Conservation (phyloP, 2,329 filamentous ascomycete genomes). For the Paraconiothyrium brasiliense region DNA sequence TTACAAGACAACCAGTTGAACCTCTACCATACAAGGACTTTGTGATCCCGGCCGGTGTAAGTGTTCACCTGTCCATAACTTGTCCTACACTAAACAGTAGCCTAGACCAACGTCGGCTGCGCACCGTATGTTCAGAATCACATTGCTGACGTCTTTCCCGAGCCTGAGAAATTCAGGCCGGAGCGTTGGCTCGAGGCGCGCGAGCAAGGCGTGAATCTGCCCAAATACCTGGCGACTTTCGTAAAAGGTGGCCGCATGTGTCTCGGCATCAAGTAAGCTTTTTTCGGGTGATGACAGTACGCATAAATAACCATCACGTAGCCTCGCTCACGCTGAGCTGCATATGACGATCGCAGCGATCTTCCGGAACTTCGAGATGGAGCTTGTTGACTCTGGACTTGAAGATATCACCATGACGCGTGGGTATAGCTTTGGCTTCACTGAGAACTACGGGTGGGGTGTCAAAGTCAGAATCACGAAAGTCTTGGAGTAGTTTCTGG, state of each 20-base stretch:
- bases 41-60: constrained; percentile 29
- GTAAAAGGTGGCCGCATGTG: constrained; percentile 51
- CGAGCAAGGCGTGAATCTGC: constrained; percentile 27
- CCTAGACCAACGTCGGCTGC: constrained; percentile 35
- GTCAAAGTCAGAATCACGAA: constrained; percentile 19
- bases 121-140: constrained; percentile 29
- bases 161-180: constrained; percentile 25
- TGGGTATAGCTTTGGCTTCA: constrained; percentile 20
- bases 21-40: constrained; percentile 27
- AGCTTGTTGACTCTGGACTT: constrained; percentile 25
- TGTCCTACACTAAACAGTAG: not conserved
- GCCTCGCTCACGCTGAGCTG: constrained; percentile 39
- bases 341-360: constrained; percentile 24
- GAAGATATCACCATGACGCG: constrained; percentile 21
- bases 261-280: constrained; percentile 42
- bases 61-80: not conserved
- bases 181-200: constrained; percentile 29
- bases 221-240: constrained; percentile 52
- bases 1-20: constrained; percentile 28
- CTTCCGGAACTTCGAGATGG: constrained; percentile 26
- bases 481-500: constrained; percentile 7
- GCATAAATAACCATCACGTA: constrained; percentile 24
- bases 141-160: constrained; percentile 33
- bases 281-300: not conserved
- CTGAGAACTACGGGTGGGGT: constrained; percentile 21